phyloP scores from a whole-genome alignment of 805 yeast species.

The Wickerhamomyces sydowiorum region DNA sequence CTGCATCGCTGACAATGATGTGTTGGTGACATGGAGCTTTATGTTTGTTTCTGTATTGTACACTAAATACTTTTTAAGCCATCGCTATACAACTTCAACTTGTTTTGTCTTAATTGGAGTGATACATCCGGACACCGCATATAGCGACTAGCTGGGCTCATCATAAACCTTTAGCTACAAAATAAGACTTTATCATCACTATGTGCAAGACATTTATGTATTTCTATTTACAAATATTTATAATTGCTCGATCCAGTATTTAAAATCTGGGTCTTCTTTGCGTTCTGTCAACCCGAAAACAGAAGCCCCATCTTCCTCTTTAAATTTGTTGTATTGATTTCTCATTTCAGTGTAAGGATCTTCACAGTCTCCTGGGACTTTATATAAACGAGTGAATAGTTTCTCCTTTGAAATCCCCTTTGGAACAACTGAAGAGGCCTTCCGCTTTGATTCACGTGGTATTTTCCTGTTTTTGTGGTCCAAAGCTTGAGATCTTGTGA shows the following conservation, averaged over 20 bases:
- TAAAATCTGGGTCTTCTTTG: slow-evolving; percentile 4
- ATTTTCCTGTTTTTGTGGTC: slow-evolving; percentile 11
- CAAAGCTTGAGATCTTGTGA: slow-evolving; percentile 31
- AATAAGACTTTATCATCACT: too few relatives aligned
- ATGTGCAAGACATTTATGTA: too few relatives aligned
- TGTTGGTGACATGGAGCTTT: slow-evolving; percentile 7
- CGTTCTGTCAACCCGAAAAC: neutral
- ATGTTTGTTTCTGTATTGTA: too few relatives aligned
- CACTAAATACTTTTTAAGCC: too few relatives aligned
- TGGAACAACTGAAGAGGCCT: slow-evolving; percentile 10
- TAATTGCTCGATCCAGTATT: slow-evolving; percentile 25
- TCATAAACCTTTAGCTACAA: too few relatives aligned
- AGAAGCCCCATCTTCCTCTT: slow-evolving; percentile 18
- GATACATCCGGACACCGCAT: slow-evolving; percentile 17
- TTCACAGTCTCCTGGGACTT: slow-evolving; percentile 16
- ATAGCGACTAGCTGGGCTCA: too few relatives aligned
- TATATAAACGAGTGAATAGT: slow-evolving; percentile 19
- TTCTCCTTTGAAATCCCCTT: slow-evolving; percentile 18
- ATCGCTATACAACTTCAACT: too few relatives aligned
- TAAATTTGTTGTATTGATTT: slow-evolving; percentile 13
- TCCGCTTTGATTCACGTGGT: slow-evolving; percentile 4
- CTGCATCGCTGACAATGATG: slow-evolving; percentile 58
- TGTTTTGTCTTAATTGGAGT: too few relatives aligned
- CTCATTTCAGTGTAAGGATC: slow-evolving; percentile 27
- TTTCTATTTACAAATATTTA: neutral